These are phyloP conservation scores for Tephrocybe sp. DNA, from an alignment of 768 basidiomycete genomes.

Conservation along the genomic window DNA sequence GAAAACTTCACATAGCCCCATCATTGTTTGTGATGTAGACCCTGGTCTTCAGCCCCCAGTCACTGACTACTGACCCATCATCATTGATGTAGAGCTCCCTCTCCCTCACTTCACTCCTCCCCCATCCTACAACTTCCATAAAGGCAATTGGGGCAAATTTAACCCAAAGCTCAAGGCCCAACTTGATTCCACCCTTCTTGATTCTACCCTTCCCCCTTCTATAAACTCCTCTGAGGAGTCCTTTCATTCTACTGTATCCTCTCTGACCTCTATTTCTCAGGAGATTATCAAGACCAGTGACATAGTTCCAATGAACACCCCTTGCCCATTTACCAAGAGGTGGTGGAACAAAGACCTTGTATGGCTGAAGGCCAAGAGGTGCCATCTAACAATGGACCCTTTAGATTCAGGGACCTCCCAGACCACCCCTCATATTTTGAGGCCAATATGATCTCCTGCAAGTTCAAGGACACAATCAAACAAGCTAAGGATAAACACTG, in stretches of 20 bases:
- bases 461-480: background rate
- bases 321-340: constrained; percentile 4
- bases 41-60: background rate
- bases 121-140: background rate
- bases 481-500: background rate
- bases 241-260: background rate
- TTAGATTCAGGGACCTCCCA: background rate
- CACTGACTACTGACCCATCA: background rate
- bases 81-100: background rate
- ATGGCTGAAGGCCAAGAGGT: background rate
- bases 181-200: background rate
- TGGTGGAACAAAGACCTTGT: constrained; percentile 17
- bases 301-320: background rate
- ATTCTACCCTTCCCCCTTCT: too few relatives aligned
- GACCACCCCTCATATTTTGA: background rate
- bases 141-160: background rate
- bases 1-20: background rate
- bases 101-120: too few relatives aligned
- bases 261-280: background rate
- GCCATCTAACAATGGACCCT: background rate
- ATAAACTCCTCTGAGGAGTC: background rate
- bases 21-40: background rate
- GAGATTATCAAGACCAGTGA: background rate
- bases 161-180: background rate
- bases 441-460: background rate